Conservation (phyloP, 2,329 filamentous ascomycete species). For the Chaetoscypha palmicola region DNA sequence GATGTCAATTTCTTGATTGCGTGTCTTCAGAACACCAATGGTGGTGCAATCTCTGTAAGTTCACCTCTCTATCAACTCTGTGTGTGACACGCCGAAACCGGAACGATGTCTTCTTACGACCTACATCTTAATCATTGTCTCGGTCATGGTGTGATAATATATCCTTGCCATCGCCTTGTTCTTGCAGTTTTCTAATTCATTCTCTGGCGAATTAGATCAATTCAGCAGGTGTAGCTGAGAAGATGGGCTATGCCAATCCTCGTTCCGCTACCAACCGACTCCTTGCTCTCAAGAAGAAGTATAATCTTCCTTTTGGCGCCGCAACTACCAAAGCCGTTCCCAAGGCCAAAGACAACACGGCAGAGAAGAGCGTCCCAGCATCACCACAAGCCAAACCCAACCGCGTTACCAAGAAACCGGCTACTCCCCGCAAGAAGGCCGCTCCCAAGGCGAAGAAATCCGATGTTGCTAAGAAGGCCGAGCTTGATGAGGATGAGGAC, state of each 20-base stretch:
- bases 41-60: constrained; percentile 22
- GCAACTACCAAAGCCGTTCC: background rate
- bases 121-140: too few species aligned
- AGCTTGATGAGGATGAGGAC: background rate
- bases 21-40: constrained; percentile 22
- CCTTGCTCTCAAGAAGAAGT: constrained; percentile 24
- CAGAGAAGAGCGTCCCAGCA: constrained; percentile 4
- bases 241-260: constrained; percentile 16
- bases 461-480: constrained; percentile 14
- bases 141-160: too few species aligned
- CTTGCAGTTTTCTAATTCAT: too few species aligned
- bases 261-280: constrained; percentile 24
- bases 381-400: constrained; percentile 5
- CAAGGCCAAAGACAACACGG: background rate
- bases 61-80: background rate
- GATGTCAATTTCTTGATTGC: constrained; percentile 24
- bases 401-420: constrained; percentile 8
- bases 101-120: too few species aligned
- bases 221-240: constrained; percentile 15
- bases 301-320: constrained; percentile 14
- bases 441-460: constrained; percentile 18
- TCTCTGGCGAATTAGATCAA: constrained; percentile 25
- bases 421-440: constrained; percentile 3
- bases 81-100: too few species aligned
- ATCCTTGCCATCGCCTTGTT: too few species aligned